These are phyloP conservation scores for Bryoerythrophyllum caledonicum DNA, from an alignment of 225 moss, liverwort and hornwort genomes.

Conservation along the genomic window DNA sequence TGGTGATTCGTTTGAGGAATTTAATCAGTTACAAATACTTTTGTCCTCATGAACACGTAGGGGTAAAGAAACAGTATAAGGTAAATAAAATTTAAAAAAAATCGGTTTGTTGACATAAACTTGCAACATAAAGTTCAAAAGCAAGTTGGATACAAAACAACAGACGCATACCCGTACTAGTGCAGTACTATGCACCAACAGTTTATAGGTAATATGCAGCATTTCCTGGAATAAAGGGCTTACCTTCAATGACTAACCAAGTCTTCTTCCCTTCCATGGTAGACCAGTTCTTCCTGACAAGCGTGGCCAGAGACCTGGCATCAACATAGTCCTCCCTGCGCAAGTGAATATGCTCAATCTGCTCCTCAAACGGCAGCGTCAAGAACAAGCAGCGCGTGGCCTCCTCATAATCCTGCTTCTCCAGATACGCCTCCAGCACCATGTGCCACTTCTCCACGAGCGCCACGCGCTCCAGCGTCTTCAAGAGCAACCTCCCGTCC, in stretches of 20 bases:
- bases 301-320: constrained; percentile 16
- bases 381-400: constrained; percentile 10
- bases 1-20: too few species aligned
- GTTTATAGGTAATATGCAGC: background rate
- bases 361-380: constrained; percentile 22
- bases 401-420: constrained; percentile 5
- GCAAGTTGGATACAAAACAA: background rate
- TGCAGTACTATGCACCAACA: background rate
- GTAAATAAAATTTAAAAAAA: background rate
- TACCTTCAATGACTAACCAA: constrained; percentile 10
- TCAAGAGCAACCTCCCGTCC: constrained; percentile 21
- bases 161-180: background rate
- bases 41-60: too few species aligned
- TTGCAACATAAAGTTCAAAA: background rate
- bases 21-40: too few species aligned
- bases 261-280: constrained; percentile 16
- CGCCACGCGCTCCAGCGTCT: constrained; percentile 10
- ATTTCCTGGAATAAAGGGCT: background rate
- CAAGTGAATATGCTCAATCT: constrained; percentile 12
- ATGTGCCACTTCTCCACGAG: constrained; percentile 13
- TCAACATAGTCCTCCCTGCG: constrained; percentile 25
- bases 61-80: background rate
- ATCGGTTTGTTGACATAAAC: background rate
- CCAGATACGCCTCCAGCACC: background rate
- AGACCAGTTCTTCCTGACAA: constrained; percentile 23